Conservation (phyloP, 805 yeast species). For the Lachancea nothofagi region DNA sequence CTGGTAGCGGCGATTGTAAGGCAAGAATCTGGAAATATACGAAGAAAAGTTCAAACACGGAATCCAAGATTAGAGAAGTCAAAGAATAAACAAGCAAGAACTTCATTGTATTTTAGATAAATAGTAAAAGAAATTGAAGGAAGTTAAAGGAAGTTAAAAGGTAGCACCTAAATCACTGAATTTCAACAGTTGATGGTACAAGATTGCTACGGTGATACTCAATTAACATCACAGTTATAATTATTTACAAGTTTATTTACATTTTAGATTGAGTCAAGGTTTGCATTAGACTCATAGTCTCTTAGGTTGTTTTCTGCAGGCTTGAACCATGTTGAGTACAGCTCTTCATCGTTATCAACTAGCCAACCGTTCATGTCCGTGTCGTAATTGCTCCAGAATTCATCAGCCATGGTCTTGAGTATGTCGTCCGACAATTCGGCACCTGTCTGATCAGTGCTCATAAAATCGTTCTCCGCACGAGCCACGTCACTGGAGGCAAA, state of each 20-base stretch:
- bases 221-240: too few species aligned
- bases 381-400: slow-evolving; percentile 9
- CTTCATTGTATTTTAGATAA: slow-evolving; percentile 2
- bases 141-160: too few species aligned
- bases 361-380: neutral
- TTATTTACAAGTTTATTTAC: too few species aligned
- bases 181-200: too few species aligned
- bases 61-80: slow-evolving; percentile 17
- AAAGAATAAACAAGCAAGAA: slow-evolving; percentile 2
- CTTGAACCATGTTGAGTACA: neutral
- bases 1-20: slow-evolving; percentile 96
- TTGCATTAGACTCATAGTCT: neutral
- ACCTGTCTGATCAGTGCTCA: neutral
- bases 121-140: slow-evolving; percentile 1
- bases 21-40: slow-evolving; percentile 94
- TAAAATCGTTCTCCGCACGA: neutral
- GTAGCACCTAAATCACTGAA: too few species aligned
- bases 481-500: neutral
- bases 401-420: slow-evolving; percentile 7
- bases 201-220: too few species aligned
- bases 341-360: neutral
- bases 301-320: neutral
- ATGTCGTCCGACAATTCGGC: slow-evolving; percentile 3
- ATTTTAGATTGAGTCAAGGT: neutral
- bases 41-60: slow-evolving; percentile 12